Conservation (phyloP, 441 rosid genomes). For the Aquilaria agallochum region DNA sequence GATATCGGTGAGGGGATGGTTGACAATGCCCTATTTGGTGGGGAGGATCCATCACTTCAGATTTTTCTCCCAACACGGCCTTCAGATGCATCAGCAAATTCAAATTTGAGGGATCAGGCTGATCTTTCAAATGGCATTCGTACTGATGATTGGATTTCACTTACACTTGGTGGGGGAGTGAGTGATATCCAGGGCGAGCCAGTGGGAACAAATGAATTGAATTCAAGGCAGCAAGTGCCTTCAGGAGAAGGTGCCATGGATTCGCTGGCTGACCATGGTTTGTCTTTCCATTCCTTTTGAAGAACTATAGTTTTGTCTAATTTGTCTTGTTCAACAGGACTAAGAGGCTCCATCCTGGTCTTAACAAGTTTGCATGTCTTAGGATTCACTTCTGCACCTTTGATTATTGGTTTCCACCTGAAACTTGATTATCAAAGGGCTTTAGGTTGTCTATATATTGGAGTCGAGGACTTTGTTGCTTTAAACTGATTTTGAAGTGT, state of each 20-base stretch:
- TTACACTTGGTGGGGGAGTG: conserved; percentile 82
- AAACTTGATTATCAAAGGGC: not conserved
- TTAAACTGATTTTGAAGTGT: not conserved
- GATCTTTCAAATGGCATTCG: conserved; percentile 79
- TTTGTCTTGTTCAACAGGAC: not conserved
- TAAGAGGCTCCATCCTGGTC: too few relatives aligned
- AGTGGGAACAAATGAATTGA: conserved; percentile 44
- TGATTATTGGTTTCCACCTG: not conserved
- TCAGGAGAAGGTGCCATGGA: conserved; percentile 47
- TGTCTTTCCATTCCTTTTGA: conserved; percentile 30
- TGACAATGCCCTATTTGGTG: conserved; percentile 77
- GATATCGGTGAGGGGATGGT: conserved; percentile 68
- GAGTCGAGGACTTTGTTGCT: not conserved
- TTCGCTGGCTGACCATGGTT: conserved; percentile 73
- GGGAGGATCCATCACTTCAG: conserved; percentile 92
- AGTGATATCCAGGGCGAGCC: conserved; percentile 49
- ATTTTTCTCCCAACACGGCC: conserved; percentile 90
- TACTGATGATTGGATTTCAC: conserved; percentile 90
- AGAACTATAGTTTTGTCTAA: not conserved
- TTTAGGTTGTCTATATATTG: conserved; percentile 11
- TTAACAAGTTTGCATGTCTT: too few relatives aligned
- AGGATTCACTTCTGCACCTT: too few relatives aligned
- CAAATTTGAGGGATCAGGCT: conserved; percentile 60
- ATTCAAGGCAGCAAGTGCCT: conserved; percentile 49
- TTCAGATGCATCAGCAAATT: conserved; percentile 52